Conservation (phyloP, 2,329 filamentous ascomycete species). For the Myriosclerotinia duriaeana region DNA sequence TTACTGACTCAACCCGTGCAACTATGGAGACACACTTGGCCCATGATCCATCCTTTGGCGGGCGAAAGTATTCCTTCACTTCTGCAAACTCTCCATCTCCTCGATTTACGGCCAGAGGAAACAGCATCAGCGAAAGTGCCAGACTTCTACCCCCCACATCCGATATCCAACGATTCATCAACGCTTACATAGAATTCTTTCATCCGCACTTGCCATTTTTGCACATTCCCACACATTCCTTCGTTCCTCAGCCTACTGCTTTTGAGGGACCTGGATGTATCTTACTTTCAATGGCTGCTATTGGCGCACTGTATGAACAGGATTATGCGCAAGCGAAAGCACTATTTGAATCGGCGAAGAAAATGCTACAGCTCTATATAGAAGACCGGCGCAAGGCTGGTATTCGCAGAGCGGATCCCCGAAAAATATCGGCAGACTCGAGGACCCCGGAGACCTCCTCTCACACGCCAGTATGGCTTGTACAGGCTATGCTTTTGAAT, state of each 20-base stretch:
- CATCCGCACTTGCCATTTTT: constrained; percentile 95
- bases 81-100: constrained; percentile 50
- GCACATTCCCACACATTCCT: constrained; percentile 86
- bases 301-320: constrained; percentile 81
- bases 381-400: constrained; percentile 88
- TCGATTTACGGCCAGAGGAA: constrained; percentile 49
- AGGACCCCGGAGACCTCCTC: constrained; percentile 58
- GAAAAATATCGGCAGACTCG: constrained; percentile 52
- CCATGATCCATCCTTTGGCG: constrained; percentile 55
- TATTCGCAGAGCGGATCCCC: constrained; percentile 63
- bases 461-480: constrained; percentile 87
- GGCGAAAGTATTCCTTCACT: constrained; percentile 64
- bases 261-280: constrained; percentile 82
- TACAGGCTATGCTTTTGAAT: constrained; percentile 95
- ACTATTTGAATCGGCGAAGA: constrained; percentile 89
- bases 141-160: constrained; percentile 72
- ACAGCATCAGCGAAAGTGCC: constrained; percentile 53
- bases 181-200: constrained; percentile 86
- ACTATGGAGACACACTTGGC: constrained; percentile 60
- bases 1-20: constrained; percentile 63
- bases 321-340: constrained; percentile 78
- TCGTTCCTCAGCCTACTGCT: constrained; percentile 70
- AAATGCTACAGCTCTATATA: constrained; percentile 89
- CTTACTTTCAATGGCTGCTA: constrained; percentile 83
- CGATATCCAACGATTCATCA: constrained; percentile 87